Base-by-base conservation (phyloP, 441 rosid species). In the Arabidopsis hybrid region DNA sequence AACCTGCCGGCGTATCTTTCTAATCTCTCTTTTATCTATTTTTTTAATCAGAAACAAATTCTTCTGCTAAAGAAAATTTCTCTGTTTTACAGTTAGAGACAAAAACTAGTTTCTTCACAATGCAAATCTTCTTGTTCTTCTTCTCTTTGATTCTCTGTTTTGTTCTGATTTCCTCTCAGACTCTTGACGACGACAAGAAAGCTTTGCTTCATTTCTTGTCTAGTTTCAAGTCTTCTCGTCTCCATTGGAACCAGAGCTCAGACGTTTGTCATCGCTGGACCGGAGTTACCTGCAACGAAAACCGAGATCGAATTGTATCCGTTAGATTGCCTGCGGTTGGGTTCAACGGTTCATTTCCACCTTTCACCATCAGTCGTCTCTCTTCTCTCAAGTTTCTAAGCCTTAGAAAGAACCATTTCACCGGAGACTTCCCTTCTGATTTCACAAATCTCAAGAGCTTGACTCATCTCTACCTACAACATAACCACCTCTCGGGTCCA, bases 281-380 rank as follows among this genome's bases (percentile, higher is more conserved):
- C 79, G 93, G 98, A 73, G 83, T 94, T 56, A 77, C 85, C 69
- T 94, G 98, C 80, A 86, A 74, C 56, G 11, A 14, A 61, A 85
- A 86, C 68, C 68, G 57, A 67, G 77, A 91, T 32, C 88, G 86
- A 10, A 71, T 94, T 7, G 74, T 82, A 40, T 66, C 93, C 12
- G 79, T 94, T 45, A 83, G 98, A 76, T 82, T 94, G 78, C 98
- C 98, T 7, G 98, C 46, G 67, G 82, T 35, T 82, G 93, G 95
- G 34, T 86, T 94, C 65, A 75, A 79, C 38, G 95, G 97, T 18
- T 86, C n/a, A n/a, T n/a, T 94, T 10, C 92, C 95, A 0, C 83
- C 89, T 32, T 71, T 85, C 65, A 90, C 98, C 51, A 83, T 94
- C 12, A 77, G 89, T 58, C 88, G 93, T 63, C 86, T 94, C 56